Evolutionary conservation across 164 flowering plant genomes (phyloP).

Genomic region (Amborella trichopoda): DNA sequence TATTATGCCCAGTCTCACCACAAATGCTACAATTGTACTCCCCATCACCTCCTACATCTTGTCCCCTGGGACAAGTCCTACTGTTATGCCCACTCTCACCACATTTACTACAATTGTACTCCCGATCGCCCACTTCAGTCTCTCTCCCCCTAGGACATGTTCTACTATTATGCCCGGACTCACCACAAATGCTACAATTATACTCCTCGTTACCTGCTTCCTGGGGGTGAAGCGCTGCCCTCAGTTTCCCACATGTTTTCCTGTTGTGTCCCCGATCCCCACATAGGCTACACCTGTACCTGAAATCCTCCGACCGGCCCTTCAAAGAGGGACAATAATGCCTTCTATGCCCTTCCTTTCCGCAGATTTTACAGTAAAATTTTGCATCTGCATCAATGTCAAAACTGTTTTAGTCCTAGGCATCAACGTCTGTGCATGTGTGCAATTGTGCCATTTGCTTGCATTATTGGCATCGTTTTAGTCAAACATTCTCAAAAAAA

Average conservation of each 20-base stretch:
- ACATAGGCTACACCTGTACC: slow-evolving; percentile 54
- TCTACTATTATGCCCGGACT: slow-evolving; percentile 38
- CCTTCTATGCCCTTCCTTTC: slow-evolving; percentile 76
- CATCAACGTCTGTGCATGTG: not conserved
- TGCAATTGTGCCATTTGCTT: not conserved
- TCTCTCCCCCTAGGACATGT: slow-evolving; percentile 26
- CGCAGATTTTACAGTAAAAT: slow-evolving; percentile 68
- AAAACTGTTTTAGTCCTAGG: not conserved
- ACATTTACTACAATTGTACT: slow-evolving; percentile 39
- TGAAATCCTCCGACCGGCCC: slow-evolving; percentile 19
- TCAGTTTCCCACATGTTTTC: slow-evolving; percentile 49
- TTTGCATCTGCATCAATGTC: slow-evolving; percentile 37
- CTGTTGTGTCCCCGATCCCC: slow-evolving; percentile 77
- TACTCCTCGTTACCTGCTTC: slow-evolving; percentile 2
- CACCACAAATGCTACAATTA: slow-evolving; percentile 31
- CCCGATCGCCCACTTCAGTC: slow-evolving; percentile 1
- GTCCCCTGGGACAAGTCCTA: slow-evolving; percentile 38
- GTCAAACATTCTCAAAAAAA: not conserved
- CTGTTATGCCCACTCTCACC: slow-evolving; percentile 34
- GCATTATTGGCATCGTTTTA: not conserved
- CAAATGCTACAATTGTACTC: slow-evolving; percentile 62
- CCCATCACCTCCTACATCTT: slow-evolving; percentile 37
- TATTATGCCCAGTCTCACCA: slow-evolving; percentile 78
- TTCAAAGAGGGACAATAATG: slow-evolving; percentile 67
- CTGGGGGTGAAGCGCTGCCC: not conserved